Evolutionary conservation across 139 green algal genomes (phyloP).

Genomic region (Closterium sp.): DNA sequence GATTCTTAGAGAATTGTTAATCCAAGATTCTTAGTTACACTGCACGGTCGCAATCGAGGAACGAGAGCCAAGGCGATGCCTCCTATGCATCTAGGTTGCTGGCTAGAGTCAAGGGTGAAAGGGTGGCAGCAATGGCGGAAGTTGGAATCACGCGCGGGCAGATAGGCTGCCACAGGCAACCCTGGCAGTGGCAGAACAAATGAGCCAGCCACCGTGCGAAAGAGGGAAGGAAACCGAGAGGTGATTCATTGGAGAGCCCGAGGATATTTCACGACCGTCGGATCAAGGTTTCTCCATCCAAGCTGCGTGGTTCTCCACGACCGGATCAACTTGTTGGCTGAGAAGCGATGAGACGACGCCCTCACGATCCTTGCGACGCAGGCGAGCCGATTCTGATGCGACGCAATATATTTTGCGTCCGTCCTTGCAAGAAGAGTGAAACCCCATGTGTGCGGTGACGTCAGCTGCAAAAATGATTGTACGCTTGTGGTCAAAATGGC

Average conservation of each 20-base stretch:
- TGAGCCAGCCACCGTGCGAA: too few relatives aligned
- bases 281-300: not conserved
- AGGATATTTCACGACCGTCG: not conserved
- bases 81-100: not conserved
- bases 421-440: not conserved
- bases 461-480: not conserved
- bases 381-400: not conserved
- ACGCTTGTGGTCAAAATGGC: not conserved
- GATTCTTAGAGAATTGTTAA: too few relatives aligned
- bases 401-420: not conserved
- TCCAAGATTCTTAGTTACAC: not conserved
- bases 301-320: not conserved
- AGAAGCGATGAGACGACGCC: not conserved
- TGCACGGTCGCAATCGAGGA: not conserved
- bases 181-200: too few relatives aligned
- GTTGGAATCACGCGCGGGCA: not conserved
- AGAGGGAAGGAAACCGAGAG: too few relatives aligned
- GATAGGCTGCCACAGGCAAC: not conserved
- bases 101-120: not conserved
- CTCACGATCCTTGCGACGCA: not conserved
- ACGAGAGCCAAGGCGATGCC: not conserved
- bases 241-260: too few relatives aligned
- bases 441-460: not conserved
- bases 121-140: not conserved
- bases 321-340: not conserved